Base-by-base conservation (phyloP, 2,329 filamentous ascomycete genomes). In the Penicillium glabrum region DNA sequence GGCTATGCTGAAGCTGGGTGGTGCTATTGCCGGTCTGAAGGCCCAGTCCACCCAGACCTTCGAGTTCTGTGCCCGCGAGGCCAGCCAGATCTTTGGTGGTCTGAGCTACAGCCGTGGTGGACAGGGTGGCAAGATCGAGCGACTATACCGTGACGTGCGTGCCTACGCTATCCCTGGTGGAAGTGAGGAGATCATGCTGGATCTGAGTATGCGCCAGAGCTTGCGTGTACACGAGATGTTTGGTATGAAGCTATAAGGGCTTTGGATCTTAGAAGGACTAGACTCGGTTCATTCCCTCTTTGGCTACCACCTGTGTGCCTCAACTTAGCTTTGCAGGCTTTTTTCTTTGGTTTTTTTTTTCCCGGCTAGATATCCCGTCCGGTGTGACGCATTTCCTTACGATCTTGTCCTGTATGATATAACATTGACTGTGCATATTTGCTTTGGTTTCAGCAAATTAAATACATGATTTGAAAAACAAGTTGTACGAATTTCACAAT, bases 141-240 rank as follows among this genome's bases (percentile, higher is more conserved):
- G 95, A 58, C 79, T 99, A 68, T 98, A 98, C 77, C 85, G 95
- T 61, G 95, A 99, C 75, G 95, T 98, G 16, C 85, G 95, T 67
- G 95, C 95, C 0, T 98, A 99, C 75, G 93, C 95, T 61, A 93
- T 99, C 66, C 95, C 95, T 3, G 95, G 95, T 69, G 95, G 95
- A 24, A 91, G 87, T 64, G 93, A 99, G 80, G 95, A 99, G 83
- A 99, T 99, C 64, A 99, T 99, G 95, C 80, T 98, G 64, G 95
- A 99, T 75, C 77, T 99, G 70, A 96, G 91, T 78, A 96, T 99
- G 75, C 84, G 93, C 67, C 93, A 97, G 82, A 89, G 88, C 61
- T 75, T 96, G 81, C 87, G 86, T 74, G 95, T 99, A 54, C 90
- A 92, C 67, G 88, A 97, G 83, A 87, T 88, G 61, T 81, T 96